Percentiles rank a stretch among this genome's conserved stretches.
Evolutionary conservation across 129 eudicot species (phyloP).

Genomic region (Oenanthe sinensis): DNA sequence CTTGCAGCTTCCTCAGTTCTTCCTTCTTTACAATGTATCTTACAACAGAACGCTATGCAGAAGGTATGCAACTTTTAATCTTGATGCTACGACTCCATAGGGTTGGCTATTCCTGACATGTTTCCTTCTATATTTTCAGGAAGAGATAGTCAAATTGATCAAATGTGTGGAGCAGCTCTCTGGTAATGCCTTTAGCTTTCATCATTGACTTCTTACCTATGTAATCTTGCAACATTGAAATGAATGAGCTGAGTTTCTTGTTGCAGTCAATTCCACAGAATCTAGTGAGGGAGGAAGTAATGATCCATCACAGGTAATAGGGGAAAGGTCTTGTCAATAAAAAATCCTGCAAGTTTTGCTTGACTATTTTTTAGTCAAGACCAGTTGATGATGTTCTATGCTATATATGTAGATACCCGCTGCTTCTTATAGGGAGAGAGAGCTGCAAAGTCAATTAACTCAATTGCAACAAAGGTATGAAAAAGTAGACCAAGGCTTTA

Average conservation of each 20-base stretch:
- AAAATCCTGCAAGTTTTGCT: neutral
- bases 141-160: constrained; percentile 68
- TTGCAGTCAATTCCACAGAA: constrained; percentile 47
- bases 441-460: constrained; percentile 62
- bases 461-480: constrained; percentile 82
- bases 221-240: neutral
- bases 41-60: constrained; percentile 76
- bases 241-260: constrained; percentile 8
- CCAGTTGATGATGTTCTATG: neutral
- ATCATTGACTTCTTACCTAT: constrained; percentile 1
- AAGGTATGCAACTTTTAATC: constrained; percentile 42
- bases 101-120: constrained; percentile 8
- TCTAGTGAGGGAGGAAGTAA: constrained; percentile 38
- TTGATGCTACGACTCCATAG: constrained; percentile 2
- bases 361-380: neutral
- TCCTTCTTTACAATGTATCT: constrained; percentile 69
- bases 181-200: constrained; percentile 32
- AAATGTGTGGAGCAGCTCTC: constrained; percentile 61
- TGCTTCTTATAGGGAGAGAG: constrained; percentile 49
- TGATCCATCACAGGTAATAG: constrained; percentile 47
- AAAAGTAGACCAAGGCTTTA: neutral
- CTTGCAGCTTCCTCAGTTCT: constrained; percentile 55
- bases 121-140: constrained; percentile 34
- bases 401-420: constrained; percentile 34
- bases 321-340: neutral